These are phyloP conservation scores for Nicotiana sylvestris DNA, from an alignment of 257 asterid genomes.

Conservation along the genomic window DNA sequence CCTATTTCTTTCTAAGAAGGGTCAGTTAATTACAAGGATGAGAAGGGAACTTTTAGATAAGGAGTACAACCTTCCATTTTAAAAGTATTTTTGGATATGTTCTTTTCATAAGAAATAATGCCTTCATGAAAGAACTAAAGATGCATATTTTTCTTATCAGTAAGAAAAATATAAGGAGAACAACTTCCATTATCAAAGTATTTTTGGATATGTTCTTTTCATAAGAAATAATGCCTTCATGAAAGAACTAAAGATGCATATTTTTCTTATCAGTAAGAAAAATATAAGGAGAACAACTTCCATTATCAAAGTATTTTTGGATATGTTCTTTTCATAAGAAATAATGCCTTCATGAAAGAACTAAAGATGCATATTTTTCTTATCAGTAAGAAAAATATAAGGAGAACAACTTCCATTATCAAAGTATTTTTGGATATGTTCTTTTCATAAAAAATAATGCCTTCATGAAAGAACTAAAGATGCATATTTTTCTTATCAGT, in stretches of 20 bases:
- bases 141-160: not conserved
- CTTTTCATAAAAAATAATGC: not conserved
- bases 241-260: not conserved
- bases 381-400: not conserved
- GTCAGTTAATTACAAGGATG: not conserved
- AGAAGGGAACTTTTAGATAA: not conserved
- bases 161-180: not conserved
- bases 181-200: not conserved
- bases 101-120: not conserved
- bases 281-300: not conserved
- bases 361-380: not conserved
- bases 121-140: not conserved
- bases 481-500: not conserved
- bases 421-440: not conserved
- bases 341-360: not conserved
- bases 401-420: not conserved
- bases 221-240: not conserved
- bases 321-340: not conserved
- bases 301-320: not conserved
- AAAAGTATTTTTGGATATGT: not conserved
- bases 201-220: not conserved
- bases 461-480: not conserved
- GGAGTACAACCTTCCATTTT: not conserved
- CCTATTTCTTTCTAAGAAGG: not conserved
- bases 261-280: not conserved